phyloP scores from a whole-genome alignment of 2,329 filamentous ascomycete genomes.

The Furcasterigmium sp. region DNA sequence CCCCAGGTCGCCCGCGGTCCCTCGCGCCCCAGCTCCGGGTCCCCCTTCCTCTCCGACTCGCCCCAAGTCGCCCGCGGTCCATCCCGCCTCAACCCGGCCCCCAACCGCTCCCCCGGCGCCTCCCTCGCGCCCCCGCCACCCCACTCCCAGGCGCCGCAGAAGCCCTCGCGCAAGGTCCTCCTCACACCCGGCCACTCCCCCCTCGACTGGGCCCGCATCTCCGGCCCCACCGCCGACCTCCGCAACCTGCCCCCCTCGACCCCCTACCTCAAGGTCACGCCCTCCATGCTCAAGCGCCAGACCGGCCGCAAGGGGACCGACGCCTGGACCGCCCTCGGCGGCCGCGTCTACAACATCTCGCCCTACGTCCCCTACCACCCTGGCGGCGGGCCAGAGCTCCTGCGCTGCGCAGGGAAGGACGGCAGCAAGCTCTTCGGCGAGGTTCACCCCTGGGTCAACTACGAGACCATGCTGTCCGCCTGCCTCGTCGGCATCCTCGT shows the following conservation, averaged over 20 bases:
- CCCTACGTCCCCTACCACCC: slow-evolving; percentile 90
- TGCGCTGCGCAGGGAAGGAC: slow-evolving; percentile 57
- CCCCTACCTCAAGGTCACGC: slow-evolving; percentile 69
- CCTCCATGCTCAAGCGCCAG: slow-evolving; percentile 69
- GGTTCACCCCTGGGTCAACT: slow-evolving; percentile 68
- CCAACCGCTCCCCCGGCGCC: slow-evolving; percentile 30
- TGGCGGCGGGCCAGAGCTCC: slow-evolving; percentile 71
- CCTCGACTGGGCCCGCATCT: slow-evolving; percentile 88
- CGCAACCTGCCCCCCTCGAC: slow-evolving; percentile 51
- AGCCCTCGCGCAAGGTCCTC: slow-evolving; percentile 65
- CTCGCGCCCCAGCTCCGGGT: slow-evolving; percentile 19
- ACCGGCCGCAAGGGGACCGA: slow-evolving; percentile 81
- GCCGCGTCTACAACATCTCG: slow-evolving; percentile 89
- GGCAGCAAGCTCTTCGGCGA: slow-evolving; percentile 60
- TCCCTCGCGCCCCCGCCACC: slow-evolving; percentile 52
- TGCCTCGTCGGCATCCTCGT: slow-evolving; percentile 61
- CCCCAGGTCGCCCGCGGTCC: slow-evolving; percentile 17
- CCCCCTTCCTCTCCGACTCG: slow-evolving; percentile 44
- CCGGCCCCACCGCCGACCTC: slow-evolving; percentile 58
- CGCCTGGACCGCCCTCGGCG: slow-evolving; percentile 85
- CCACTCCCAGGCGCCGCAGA: slow-evolving; percentile 44
- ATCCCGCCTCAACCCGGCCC: slow-evolving; percentile 23
- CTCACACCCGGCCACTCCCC: slow-evolving; percentile 90
- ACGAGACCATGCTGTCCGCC: slow-evolving; percentile 61
- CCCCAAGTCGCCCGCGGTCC: slow-evolving; percentile 39